Conservation (phyloP, 768 basidiomycete species). For the Tulasnella sp. region DNA sequence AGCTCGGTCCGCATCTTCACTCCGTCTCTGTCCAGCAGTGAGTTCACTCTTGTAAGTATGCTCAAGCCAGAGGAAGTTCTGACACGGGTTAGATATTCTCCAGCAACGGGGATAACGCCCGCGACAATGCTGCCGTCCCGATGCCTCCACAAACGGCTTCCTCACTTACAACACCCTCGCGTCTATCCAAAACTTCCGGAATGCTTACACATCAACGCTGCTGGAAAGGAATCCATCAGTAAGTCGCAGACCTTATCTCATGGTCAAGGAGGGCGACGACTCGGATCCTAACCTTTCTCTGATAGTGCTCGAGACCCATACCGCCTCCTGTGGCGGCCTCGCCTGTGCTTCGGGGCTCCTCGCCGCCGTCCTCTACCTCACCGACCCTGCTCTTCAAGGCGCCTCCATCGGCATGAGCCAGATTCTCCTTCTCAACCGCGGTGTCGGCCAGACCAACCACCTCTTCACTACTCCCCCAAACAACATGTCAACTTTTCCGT, state of each 20-base stretch:
- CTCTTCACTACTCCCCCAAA: conserved; percentile 45
- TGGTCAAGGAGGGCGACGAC: too few relatives aligned
- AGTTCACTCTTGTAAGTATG: neutral
- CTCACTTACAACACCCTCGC: conserved; percentile 22
- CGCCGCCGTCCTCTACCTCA: conserved; percentile 57
- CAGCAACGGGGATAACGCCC: conserved; percentile 1
- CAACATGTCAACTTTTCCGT: conserved; percentile 53
- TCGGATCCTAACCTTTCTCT: too few relatives aligned
- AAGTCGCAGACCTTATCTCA: neutral
- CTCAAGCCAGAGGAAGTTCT: neutral
- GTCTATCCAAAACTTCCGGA: conserved; percentile 2
- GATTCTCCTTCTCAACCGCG: conserved; percentile 46
- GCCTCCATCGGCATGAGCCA: conserved; percentile 49
- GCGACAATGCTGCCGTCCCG: neutral
- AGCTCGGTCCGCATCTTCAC: conserved; percentile 33
- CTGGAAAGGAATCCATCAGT: neutral
- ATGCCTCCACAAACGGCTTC: neutral
- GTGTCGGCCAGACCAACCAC: conserved; percentile 47
- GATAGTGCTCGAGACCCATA: conserved; percentile 45
- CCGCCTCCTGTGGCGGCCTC: conserved; percentile 53
- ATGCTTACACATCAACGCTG: neutral
- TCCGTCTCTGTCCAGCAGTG: conserved; percentile 12
- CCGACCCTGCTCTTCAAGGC: conserved; percentile 60
- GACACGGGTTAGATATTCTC: neutral
- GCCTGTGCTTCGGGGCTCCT: conserved; percentile 55